Evolutionary conservation across 305 asterid species (phyloP).

Genomic region (Fraxinus paxiana): DNA sequence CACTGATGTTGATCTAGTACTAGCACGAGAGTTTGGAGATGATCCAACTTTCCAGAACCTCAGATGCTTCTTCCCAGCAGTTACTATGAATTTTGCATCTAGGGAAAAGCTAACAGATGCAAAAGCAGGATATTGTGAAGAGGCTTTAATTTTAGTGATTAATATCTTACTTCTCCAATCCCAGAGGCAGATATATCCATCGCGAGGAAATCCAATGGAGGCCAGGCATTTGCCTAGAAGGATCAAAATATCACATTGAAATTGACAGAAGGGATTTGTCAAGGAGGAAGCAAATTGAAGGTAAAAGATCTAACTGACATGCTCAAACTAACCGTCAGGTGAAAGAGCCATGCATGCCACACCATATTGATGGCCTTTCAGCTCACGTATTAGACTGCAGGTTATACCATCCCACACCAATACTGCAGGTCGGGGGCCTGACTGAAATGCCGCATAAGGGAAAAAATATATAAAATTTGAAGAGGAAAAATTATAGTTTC

Average conservation of each 20-base stretch:
- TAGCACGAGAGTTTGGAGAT: slow-evolving; percentile 40
- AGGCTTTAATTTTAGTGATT: slow-evolving; percentile 46
- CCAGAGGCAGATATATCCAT: slow-evolving; percentile 61
- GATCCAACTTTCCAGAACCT: slow-evolving; percentile 53
- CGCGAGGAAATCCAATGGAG: slow-evolving; percentile 57
- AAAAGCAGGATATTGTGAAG: slow-evolving; percentile 40
- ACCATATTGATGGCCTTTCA: slow-evolving; percentile 57
- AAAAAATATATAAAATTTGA: neutral
- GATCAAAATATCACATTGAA: slow-evolving; percentile 4
- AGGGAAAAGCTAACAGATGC: slow-evolving; percentile 49
- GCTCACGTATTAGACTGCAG: slow-evolving; percentile 36
- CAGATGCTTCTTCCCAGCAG: slow-evolving; percentile 55
- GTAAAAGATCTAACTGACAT: slow-evolving; percentile 16
- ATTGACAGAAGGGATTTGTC: slow-evolving; percentile 12
- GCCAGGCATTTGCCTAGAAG: slow-evolving; percentile 49
- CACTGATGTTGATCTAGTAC: slow-evolving; percentile 36
- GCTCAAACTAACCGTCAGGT: slow-evolving; percentile 52
- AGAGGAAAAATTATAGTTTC: neutral
- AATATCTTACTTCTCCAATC: slow-evolving; percentile 43
- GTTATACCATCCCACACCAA: slow-evolving; percentile 52
- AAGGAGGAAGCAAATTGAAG: neutral
- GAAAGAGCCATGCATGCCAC: slow-evolving; percentile 62
- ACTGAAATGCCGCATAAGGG: slow-evolving; percentile 33
- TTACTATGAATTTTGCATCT: slow-evolving; percentile 43
- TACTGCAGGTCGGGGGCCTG: slow-evolving; percentile 55